Evolutionary conservation across 202 grass and related monocot species (phyloP).

Genomic region (Carex arenaria): DNA sequence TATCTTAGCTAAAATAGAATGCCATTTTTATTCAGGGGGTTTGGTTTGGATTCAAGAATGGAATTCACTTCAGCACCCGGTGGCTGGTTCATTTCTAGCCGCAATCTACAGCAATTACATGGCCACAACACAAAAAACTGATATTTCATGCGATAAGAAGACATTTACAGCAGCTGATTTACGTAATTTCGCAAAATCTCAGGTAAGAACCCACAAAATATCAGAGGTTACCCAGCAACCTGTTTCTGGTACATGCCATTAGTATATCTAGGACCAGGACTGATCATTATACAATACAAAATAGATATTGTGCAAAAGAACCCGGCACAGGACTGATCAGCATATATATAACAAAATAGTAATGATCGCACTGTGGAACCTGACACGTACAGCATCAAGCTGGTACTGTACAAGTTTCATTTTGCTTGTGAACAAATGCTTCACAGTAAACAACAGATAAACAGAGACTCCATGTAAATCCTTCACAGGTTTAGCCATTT

Average conservation of each 20-base stretch:
- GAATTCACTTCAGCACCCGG: slow-evolving; percentile 72
- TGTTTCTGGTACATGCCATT: background rate
- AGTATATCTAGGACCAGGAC: background rate
- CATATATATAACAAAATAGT: background rate
- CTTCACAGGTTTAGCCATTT: background rate
- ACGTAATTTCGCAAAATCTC: slow-evolving; percentile 62
- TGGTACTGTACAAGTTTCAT: background rate
- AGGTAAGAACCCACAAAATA: slow-evolving; percentile 31
- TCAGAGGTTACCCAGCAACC: background rate
- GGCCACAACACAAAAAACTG: slow-evolving; percentile 34
- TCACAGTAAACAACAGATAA: background rate
- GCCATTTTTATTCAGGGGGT: slow-evolving; percentile 33
- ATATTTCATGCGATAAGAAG: slow-evolving; percentile 44
- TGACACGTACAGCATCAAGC: background rate
- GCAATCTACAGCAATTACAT: slow-evolving; percentile 70
- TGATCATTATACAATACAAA: background rate
- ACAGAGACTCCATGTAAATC: background rate
- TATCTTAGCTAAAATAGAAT: background rate
- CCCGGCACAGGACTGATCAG: background rate
- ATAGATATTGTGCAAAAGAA: background rate
- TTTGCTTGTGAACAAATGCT: background rate
- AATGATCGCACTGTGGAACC: background rate
- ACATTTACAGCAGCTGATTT: slow-evolving; percentile 47
- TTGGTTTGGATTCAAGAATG: slow-evolving; percentile 61
- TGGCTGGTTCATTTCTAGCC: slow-evolving; percentile 63